A percentile compares a stretch with the other conserved stretches of the same genome.
phyloP scores from a whole-genome alignment of 2,329 filamentous ascomycete genomes.

The Penicillium sp. region DNA sequence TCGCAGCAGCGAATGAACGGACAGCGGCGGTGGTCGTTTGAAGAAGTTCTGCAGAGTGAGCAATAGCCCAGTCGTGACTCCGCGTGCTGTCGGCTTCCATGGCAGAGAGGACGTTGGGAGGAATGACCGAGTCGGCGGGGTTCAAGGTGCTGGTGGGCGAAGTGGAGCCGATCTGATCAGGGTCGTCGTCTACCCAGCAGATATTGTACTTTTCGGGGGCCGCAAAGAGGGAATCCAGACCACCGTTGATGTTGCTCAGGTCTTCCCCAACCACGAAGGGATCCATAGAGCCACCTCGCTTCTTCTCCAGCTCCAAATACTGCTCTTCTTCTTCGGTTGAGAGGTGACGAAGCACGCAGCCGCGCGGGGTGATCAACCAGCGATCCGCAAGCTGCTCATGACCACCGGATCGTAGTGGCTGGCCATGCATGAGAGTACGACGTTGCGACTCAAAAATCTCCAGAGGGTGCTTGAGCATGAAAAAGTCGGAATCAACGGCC shows the following conservation, averaged over 20 bases:
- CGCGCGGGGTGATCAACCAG: slow-evolving; percentile 49
- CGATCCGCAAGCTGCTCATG: slow-evolving; percentile 42
- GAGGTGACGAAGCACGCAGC: slow-evolving; percentile 48
- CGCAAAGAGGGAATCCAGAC: slow-evolving; percentile 48
- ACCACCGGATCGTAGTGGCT: slow-evolving; percentile 42
- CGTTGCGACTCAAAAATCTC: slow-evolving; percentile 48
- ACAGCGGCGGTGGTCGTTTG: slow-evolving; percentile 39
- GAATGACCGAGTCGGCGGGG: slow-evolving; percentile 28
- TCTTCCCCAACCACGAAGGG: slow-evolving; percentile 45
- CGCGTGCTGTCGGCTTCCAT: slow-evolving; percentile 44
- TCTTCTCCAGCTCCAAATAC: slow-evolving; percentile 49
- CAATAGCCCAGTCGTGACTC: slow-evolving; percentile 41
- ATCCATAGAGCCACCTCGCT: slow-evolving; percentile 32
- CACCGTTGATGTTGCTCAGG: slow-evolving; percentile 47
- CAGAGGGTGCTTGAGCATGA: slow-evolving; percentile 40
- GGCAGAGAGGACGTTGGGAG: slow-evolving; percentile 42
- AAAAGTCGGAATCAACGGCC: slow-evolving; percentile 43
- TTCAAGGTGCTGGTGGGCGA: slow-evolving; percentile 27
- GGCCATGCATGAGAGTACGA: slow-evolving; percentile 44
- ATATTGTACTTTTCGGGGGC: slow-evolving; percentile 50
- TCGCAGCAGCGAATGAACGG: slow-evolving; percentile 39
- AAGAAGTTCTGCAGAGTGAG: slow-evolving; percentile 39
- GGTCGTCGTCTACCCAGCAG: slow-evolving; percentile 46
- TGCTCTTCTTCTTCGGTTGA: slow-evolving; percentile 49
- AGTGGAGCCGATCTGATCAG: slow-evolving; percentile 29